These are phyloP conservation scores for Vigna nakashimae DNA, from an alignment of 306 rosid genomes.

Conservation along the genomic window DNA sequence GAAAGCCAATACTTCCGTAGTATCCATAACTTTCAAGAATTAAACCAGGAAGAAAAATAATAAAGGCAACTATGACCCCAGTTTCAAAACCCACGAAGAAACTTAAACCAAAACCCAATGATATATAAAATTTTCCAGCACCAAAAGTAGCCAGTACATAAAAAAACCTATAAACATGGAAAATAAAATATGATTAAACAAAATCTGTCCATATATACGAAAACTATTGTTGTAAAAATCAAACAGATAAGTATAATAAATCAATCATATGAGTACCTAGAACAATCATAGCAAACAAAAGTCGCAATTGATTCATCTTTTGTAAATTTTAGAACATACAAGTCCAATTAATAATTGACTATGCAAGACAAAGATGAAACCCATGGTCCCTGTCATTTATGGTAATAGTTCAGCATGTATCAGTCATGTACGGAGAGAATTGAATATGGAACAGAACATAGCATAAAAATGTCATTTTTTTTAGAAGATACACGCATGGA, in stretches of 20 bases:
- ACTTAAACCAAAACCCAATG: not conserved
- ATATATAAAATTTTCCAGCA: not conserved
- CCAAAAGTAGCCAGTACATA: not conserved
- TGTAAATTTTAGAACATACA: not conserved
- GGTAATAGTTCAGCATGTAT: not conserved
- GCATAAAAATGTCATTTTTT: not conserved
- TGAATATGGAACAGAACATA: not conserved
- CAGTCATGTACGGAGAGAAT: not conserved
- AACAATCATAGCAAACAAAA: not conserved
- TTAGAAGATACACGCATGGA: not conserved
- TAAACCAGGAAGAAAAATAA: not conserved
- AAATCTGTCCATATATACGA: not conserved
- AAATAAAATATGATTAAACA: not conserved
- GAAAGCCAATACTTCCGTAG: not conserved
- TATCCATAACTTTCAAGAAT: not conserved
- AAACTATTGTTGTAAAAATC: conserved; percentile 3
- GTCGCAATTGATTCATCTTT: not conserved
- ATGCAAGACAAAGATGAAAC: not conserved
- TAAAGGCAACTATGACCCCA: not conserved
- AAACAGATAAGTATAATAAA: not conserved
- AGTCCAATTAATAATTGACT: not conserved
- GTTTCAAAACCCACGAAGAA: not conserved
- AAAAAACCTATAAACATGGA: not conserved
- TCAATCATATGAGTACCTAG: not conserved
- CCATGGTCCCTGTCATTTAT: not conserved